Evolutionary conservation across 345 rosid species (phyloP).

Genomic region (Clarkia xantiana): DNA sequence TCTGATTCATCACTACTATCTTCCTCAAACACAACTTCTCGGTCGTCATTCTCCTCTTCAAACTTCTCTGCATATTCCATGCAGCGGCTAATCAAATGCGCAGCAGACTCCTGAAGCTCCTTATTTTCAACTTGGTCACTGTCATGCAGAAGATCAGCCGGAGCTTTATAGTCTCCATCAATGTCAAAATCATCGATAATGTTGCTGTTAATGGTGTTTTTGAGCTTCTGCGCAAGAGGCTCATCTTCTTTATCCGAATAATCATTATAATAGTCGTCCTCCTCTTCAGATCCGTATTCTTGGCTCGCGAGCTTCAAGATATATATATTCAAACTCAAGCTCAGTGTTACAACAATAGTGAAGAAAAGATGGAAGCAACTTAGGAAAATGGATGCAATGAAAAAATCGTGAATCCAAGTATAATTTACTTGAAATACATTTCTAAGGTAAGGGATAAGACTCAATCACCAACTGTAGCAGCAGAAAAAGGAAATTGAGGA

Average conservation of each 20-base stretch:
- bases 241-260: conserved; percentile 33
- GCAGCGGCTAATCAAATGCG: conserved; percentile 36
- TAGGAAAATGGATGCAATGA: too few species aligned
- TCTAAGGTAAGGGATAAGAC: too few species aligned
- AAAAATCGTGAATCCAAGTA: too few species aligned
- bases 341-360: background rate
- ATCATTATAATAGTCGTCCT: conserved; percentile 19
- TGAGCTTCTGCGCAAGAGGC: conserved; percentile 29
- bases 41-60: conserved; percentile 44
- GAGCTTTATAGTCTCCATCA: conserved; percentile 46
- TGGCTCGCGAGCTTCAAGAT: conserved; percentile 42
- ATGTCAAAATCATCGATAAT: conserved; percentile 28
- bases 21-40: conserved; percentile 26
- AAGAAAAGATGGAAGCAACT: too few species aligned
- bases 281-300: conserved; percentile 61
- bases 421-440: too few species aligned
- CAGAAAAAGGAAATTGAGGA: too few species aligned
- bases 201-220: conserved; percentile 24
- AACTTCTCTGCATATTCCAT: conserved; percentile 51
- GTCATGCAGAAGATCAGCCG: conserved; percentile 44
- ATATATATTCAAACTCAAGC: background rate
- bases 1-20: conserved; percentile 76
- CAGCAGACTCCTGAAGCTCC: conserved; percentile 35
- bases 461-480: too few species aligned
- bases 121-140: conserved; percentile 25